Evolutionary conservation across 768 basidiomycete genomes (phyloP).

Genomic region (Hericium alpestre): DNA sequence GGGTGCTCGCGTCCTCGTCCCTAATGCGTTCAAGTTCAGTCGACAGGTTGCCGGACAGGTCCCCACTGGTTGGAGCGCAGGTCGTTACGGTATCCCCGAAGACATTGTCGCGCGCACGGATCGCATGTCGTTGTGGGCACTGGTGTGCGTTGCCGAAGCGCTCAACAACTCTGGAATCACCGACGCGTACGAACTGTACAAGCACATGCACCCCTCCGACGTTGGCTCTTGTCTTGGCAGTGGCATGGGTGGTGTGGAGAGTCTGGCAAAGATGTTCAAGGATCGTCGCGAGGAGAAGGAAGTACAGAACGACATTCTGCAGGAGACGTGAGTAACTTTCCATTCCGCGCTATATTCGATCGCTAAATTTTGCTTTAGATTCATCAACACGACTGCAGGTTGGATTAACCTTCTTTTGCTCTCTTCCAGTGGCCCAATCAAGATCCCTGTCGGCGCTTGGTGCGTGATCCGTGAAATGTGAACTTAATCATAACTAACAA

Average conservation of each 20-base stretch:
- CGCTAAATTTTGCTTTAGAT: conserved; percentile 27
- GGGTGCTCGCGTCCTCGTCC: conserved; percentile 84
- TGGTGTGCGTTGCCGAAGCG: conserved; percentile 90
- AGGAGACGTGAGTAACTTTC: conserved; percentile 72
- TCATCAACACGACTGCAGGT: conserved; percentile 98
- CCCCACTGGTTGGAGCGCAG: conserved; percentile 95
- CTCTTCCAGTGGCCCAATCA: conserved; percentile 95
- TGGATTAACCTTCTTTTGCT: conserved; percentile 94
- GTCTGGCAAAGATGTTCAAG: conserved; percentile 95
- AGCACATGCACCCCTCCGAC: conserved; percentile 93
- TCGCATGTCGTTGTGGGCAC: conserved; percentile 86
- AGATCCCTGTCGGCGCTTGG: conserved; percentile 99
- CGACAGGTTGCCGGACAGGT: conserved; percentile 93
- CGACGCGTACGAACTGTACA: conserved; percentile 96
- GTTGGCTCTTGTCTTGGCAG: conserved; percentile 90
- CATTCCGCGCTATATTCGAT: background rate
- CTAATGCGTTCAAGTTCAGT: conserved; percentile 92
- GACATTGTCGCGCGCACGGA: conserved; percentile 95
- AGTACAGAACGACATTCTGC: conserved; percentile 95
- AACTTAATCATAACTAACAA: conserved; percentile 2
- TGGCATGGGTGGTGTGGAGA: conserved; percentile 94
- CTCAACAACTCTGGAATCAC: conserved; percentile 95
- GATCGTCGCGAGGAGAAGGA: conserved; percentile 97
- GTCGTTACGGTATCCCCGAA: conserved; percentile 91
- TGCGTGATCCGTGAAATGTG: conserved; percentile 26